Evolutionary conservation across 768 basidiomycete genomes (phyloP), one percentile per base, ranked within the genome.

Genomic region (Pulveroboletus ravenelii): DNA sequence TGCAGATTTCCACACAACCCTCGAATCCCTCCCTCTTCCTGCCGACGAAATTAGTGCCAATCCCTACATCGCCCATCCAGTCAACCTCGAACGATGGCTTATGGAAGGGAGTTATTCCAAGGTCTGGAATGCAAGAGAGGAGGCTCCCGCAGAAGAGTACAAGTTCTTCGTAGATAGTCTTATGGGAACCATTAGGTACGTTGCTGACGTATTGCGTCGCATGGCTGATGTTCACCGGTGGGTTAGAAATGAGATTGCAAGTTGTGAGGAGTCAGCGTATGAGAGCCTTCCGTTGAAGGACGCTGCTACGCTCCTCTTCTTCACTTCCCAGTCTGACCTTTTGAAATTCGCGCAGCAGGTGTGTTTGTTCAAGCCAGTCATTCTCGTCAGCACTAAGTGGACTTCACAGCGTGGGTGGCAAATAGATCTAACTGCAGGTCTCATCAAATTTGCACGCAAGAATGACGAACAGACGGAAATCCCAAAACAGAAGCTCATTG

Each of bases 81-180:
- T 93, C 50, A 89, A 93, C 66, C 81, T 94, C 53, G 95, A 99
- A 68, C 78, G 89, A 44, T 97, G 94, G 90, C 78, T 98, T 40
- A 99, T 99, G 95, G 95, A 98, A 68, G 95, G 95, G 35, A 89
- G 88, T 61, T 99, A 98, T 68, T 92, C 90, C 70, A 95, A 95
- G 67, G 95, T 97, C 10, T 99, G 94, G 90, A 84, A 89, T 62
- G 94, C 94, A 34, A 81, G 93, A 57, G 89, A 89, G 56, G 85
- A 93, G 60, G 90, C 93, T 2, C 93, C 94, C 1, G 82, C 89
- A 34, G 90, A 93, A 55, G 95, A 98, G 65, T 96, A 96, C 75
- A 90, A 87, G 58, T 89, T 89, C 74, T 92, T 97, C 60, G 82
- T 96, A 10, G 89, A 94, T 62, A 89, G 89, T 59, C 73, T 96